Conservation (phyloP, 139 green algal genomes). For the Chlamydomonas incerta region DNA sequence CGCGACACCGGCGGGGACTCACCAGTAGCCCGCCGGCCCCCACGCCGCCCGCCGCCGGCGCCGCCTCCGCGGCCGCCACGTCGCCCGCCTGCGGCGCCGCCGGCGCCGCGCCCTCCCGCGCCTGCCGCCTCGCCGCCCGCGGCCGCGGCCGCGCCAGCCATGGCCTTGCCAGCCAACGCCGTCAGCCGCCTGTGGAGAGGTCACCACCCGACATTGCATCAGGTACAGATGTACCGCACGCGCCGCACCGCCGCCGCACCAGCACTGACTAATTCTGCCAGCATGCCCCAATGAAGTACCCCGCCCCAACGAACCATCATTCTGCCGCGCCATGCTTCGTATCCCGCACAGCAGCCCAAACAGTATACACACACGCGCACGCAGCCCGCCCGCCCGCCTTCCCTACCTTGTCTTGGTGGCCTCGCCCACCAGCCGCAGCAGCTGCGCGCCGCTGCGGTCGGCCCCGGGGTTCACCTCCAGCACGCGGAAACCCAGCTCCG, state of each 20-base stretch:
- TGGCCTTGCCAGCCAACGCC: background rate
- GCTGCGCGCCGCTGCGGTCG: slow-evolving; percentile 53
- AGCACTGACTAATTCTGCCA: no score
- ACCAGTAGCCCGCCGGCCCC: background rate
- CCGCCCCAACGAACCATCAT: no score
- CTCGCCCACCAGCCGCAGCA: slow-evolving; percentile 58
- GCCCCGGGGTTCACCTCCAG: slow-evolving; percentile 64
- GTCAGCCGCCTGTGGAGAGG: no score
- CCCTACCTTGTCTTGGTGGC: slow-evolving; percentile 52
- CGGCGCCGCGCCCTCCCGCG: background rate
- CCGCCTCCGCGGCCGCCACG: background rate
- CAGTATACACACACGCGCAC: background rate
- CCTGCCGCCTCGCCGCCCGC: background rate
- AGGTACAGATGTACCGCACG: no score
- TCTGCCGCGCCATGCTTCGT: no score
- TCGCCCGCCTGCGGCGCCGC: background rate
- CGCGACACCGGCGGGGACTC: no score
- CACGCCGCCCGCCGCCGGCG: background rate
- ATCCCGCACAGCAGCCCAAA: no score
- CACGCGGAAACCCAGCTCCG: slow-evolving; percentile 62
- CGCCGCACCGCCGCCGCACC: no score
- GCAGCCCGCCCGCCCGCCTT: background rate
- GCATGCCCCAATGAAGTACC: no score
- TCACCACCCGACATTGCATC: no score
- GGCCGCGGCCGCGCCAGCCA: background rate